Evolutionary conservation across 768 basidiomycete species (phyloP), one percentile per base, ranked within the genome.

Genomic region (Hypholoma sublateritium): DNA sequence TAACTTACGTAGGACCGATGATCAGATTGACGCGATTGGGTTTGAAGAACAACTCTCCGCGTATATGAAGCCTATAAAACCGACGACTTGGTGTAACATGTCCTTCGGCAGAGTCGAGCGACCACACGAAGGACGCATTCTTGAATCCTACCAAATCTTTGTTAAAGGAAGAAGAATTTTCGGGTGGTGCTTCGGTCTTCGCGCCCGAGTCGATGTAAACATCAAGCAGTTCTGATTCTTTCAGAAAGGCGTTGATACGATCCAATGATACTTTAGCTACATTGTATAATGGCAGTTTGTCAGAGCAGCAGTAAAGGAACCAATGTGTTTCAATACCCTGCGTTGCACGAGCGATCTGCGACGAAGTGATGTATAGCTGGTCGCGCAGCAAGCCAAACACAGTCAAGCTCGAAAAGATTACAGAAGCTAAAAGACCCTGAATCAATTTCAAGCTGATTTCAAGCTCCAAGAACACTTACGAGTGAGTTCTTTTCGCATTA

Each of bases 351-450:
- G 66, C 68, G 25, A 72, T 56, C 12, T 65, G 60, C 36, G 62
- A 67, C 16, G 73, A 69, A 1, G 69, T 62, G 62, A 69, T 74
- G 67, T 72, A 71, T 34, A 86, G 66, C 53, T 84, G 81, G 8
- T 74, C 73, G 28, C 83, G 77, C 36, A 91, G 68, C 60, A 83
- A 74, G 48, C 84, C 80, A 64, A 91, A 90, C 19, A 89, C 84
- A 50, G 78, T 68, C 72, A 84, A 78, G 47, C 78, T 80, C 6
- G 78, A 78, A 64, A 81, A 81, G 9, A 82, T 80, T n/a, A 67
- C 70, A 3, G 78, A 74, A 8, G 77, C 77, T 65, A 21, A 44
- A 53, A 28, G 5, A 24, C 34, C 37, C 41, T 22, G n/a, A 56
- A 21, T 13, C 32, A 21, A n/a, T 11, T 19, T 6, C 16, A 16